Base-by-base conservation (phyloP, 169 alveolate species). In the Cryptosporidium felis region DNA sequence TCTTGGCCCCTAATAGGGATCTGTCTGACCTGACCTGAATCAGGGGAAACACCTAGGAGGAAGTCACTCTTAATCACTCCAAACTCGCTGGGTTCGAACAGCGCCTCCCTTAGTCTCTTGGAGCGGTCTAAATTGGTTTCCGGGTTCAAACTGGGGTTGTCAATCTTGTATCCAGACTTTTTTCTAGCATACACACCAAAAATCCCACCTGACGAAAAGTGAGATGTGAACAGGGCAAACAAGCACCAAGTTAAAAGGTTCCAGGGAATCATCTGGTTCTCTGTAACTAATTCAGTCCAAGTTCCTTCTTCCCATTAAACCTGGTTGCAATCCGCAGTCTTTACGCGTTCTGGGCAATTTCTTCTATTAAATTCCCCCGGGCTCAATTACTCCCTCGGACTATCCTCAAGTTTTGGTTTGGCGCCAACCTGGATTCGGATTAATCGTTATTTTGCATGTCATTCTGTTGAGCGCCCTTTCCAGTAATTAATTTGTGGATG, bases 121-220 rank as follows among this genome's bases (percentile, higher is more conserved):
- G 85, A 74, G 23, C 85, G 85, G 32, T 74, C 85, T 16, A 56
- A 74, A 53, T 49, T 56, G 12, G 85, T 16, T 18, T 38, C 42
- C 2, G 85, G 59, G 12, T 32, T 47, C 8, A 34, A 47, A 18
- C n/a, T 32, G 30, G 67, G 67, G 21, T 53, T 36, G 21, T 49
- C 49, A 18, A 74, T 74, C 3, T 38, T 38, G 21, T 36, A 28
- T 9, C 49, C n/a, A n/a, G n/a, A n/a, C n/a, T n/a, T n/a, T n/a
- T n/a, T n/a, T n/a, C n/a, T n/a, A n/a, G n/a, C n/a, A n/a, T n/a
- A n/a, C n/a, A n/a, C n/a, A n/a, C n/a, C n/a, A n/a, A n/a, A n/a
- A n/a, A n/a, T n/a, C n/a, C n/a, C n/a, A n/a, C n/a, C n/a, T n/a
- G n/a, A n/a, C n/a, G n/a, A n/a, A n/a, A n/a, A n/a, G n/a, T n/a